These are phyloP conservation scores for Aspergillus glaucus DNA, from an alignment of 2,329 filamentous ascomycete genomes.

Conservation along the genomic window DNA sequence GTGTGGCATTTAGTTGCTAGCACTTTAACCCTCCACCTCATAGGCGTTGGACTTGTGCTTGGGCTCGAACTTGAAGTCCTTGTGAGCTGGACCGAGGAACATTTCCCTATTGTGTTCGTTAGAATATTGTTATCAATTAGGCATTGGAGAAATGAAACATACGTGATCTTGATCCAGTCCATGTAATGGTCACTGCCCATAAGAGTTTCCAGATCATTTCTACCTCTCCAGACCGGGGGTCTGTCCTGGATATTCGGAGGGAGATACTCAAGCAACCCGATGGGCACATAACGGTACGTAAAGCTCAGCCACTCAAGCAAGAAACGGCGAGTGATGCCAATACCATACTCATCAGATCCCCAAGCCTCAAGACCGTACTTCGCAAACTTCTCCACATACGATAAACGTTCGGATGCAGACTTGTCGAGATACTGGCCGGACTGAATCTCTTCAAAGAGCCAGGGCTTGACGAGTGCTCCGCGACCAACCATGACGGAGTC, in stretches of 20 bases:
- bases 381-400: constrained; percentile 81
- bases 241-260: constrained; percentile 86
- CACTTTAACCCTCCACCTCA: constrained; percentile 57
- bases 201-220: constrained; percentile 90
- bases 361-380: constrained; percentile 88
- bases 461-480: constrained; percentile 93
- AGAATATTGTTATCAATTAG: constrained; percentile 2
- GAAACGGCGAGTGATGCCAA: constrained; percentile 86
- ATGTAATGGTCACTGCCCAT: constrained; percentile 85
- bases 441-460: constrained; percentile 96
- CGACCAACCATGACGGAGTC: constrained; percentile 97
- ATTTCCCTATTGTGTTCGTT: constrained; percentile 63
- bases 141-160: constrained; percentile 34
- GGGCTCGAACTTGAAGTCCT: constrained; percentile 87
- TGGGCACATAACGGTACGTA: constrained; percentile 80
- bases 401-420: constrained; percentile 75
- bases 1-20: background rate
- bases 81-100: constrained; percentile 87
- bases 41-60: constrained; percentile 97
- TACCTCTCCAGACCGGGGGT: constrained; percentile 73
- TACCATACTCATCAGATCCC: constrained; percentile 90
- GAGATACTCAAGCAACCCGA: constrained; percentile 80
- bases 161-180: constrained; percentile 99
- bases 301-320: constrained; percentile 95
- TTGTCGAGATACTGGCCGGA: constrained; percentile 93